Evolutionary conservation across 202 grass and related monocot species (phyloP), one percentile per base, ranked within the genome.

Genomic region (Elaeis oleifera): DNA sequence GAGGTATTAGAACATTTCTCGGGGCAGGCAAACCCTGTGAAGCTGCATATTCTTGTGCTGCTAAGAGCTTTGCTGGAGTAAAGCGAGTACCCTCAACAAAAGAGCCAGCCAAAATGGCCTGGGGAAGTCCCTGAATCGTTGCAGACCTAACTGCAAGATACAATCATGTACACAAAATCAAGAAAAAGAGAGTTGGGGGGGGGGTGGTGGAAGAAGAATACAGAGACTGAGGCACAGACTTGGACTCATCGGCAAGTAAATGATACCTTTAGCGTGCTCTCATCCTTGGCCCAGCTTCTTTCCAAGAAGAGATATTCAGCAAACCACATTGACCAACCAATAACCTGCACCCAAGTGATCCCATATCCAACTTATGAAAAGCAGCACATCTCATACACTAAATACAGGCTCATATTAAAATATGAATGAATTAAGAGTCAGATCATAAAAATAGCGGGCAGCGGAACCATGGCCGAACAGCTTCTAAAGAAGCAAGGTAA

Each of bases 271-370:
- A 95, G 22, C 67, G 76, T 95, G 54, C 68, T 85, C 66, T 95
- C 84, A 89, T 95, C 89, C 59, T 85, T 95, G 51, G 85, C 85
- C 89, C 89, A 95, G 54, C 61, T 95, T 76, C 89, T 84, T 65
- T 89, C 89, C 55, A 95, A 76, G 83, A 95, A 95, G 21, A 95
- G 89, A 59, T 95, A 95, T 49, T 95, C 84, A 56, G 84, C 71
- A 78, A 88, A 95, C 90, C 90, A 95, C 90, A 95, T 95, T 26
- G 90, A 95, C 90, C 90, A 95, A 48, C 90, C 90, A 61, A 95
- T 95, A 73, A 95, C 90, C 90, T 95, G 70, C 28, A 85, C 11
- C 64, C 11, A 82, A 49, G 52, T 63, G 16, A 56, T 67, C 22
- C 68, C 49, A 67, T 39, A 39, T 21, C 18, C 14, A 28, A 13